Percentiles rank a stretch among this genome's conserved stretches.
Evolutionary conservation across 2,329 filamentous ascomycete species (phyloP).

Genomic region (Decorospora gaudefroyi): DNA sequence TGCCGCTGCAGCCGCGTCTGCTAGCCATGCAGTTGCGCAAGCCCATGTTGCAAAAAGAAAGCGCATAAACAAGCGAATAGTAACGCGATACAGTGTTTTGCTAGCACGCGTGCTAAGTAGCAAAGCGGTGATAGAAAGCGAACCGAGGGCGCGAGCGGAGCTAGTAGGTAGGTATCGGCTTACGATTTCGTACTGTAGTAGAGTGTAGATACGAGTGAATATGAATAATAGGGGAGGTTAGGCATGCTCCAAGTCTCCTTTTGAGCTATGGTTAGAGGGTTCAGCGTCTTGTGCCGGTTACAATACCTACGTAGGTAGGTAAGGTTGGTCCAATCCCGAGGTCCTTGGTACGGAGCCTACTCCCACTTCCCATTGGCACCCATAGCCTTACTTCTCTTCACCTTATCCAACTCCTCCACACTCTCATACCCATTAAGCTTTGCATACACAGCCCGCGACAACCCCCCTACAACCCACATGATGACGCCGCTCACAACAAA

Average conservation of each 20-base stretch:
- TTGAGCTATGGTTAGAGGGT: too few species aligned
- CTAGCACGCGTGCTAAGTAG: not conserved
- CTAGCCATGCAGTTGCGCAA: not conserved
- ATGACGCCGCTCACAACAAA: conserved; percentile 71
- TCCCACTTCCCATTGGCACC: conserved; percentile 26
- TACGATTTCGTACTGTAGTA: too few species aligned
- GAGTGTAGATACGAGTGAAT: too few species aligned
- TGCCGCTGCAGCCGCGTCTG: not conserved
- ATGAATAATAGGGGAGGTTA: too few species aligned
- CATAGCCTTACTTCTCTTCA: conserved; percentile 26
- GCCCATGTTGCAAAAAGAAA: too few species aligned
- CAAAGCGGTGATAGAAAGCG: not conserved
- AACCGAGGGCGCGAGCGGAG: too few species aligned
- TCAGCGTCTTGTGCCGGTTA: too few species aligned
- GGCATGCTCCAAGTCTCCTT: too few species aligned
- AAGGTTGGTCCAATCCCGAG: too few species aligned
- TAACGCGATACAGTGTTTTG: not conserved
- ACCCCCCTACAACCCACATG: conserved; percentile 71
- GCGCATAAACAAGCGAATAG: not conserved
- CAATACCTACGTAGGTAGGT: too few species aligned
- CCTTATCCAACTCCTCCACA: conserved; percentile 27
- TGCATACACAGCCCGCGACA: conserved; percentile 71
- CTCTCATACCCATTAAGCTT: conserved; percentile 62
- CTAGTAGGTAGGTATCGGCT: too few species aligned
- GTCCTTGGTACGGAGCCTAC: conserved; percentile 5